A percentile compares a stretch with the other conserved stretches of the same genome.
Evolutionary conservation across 371 early-diverging fungal genomes (phyloP).

Genomic region (Lichtheimia corymbifera): DNA sequence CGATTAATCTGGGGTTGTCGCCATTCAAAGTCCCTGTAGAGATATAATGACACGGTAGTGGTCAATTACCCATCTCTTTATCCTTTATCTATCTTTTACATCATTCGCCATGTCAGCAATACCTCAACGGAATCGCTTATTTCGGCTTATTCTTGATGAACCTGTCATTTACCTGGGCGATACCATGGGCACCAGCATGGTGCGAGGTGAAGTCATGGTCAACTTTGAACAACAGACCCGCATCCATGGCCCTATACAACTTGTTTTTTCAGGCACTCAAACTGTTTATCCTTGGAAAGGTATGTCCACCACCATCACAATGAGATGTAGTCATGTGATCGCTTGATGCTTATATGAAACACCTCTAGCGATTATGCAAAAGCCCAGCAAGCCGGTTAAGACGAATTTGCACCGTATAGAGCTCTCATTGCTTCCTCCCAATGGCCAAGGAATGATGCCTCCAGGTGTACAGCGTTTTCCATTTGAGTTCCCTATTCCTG

Average conservation of each 20-base stretch:
- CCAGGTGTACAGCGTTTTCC: constrained; percentile 43
- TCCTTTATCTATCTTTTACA: too few relatives aligned
- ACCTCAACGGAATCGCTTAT: constrained; percentile 1
- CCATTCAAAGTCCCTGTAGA: too few relatives aligned
- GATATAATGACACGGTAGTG: too few relatives aligned
- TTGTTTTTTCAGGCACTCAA: constrained; percentile 40
- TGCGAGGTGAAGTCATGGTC: constrained; percentile 45
- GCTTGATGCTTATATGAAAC: too few relatives aligned
- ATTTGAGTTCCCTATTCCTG: constrained; percentile 44
- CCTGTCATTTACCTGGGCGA: constrained; percentile 33
- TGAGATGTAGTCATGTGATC: not conserved
- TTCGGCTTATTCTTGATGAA: constrained; percentile 34
- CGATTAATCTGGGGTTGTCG: too few relatives aligned
- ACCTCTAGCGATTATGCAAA: constrained; percentile 27
- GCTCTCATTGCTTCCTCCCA: constrained; percentile 37
- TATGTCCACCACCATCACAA: constrained; percentile 7
- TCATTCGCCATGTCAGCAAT: not conserved
- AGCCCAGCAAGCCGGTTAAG: constrained; percentile 25
- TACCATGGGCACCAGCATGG: constrained; percentile 25
- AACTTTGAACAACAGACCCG: constrained; percentile 29
- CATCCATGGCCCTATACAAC: constrained; percentile 41
- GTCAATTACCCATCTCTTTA: too few relatives aligned
- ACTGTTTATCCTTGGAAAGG: constrained; percentile 35
- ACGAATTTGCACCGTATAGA: constrained; percentile 35
- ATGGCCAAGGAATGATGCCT: constrained; percentile 37